Evolutionary conservation across 768 basidiomycete genomes (phyloP), one percentile per base, ranked within the genome.

Genomic region (Tylopilus plumbeoviolaceoides): DNA sequence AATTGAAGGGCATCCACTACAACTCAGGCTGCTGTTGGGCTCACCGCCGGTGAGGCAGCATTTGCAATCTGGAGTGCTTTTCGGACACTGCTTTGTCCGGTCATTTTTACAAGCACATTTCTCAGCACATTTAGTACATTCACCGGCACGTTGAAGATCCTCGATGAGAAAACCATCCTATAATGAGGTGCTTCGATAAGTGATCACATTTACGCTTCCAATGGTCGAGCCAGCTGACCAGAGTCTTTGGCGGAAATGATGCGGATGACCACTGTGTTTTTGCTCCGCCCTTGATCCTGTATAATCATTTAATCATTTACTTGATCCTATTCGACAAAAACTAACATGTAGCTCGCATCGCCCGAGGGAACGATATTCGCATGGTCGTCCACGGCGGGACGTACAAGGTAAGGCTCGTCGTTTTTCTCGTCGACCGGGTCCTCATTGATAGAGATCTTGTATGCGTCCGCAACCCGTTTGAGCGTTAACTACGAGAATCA

Each of bases 1-100:
- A 28, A 38, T 27, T 2, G 57, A 51, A 36, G 57, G 57, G 14
- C n/a, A 45, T 38, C 55, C 55, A 33, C 57, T 52, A 20, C 55
- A n/a, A n/a, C n/a, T n/a, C n/a, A n/a, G n/a, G n/a, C n/a, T n/a
- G n/a, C n/a, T n/a, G n/a, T n/a, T n/a, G n/a, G n/a, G n/a, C n/a
- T n/a, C n/a, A n/a, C 7, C 28, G 7, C 28, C 28, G 10, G 28
- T 5, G 27, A 38, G 36, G 36, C n/a, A n/a, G 8, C 36, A 38
- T 18, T 15, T 38, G 6, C 7, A 4, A n/a, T n/a, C n/a, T n/a
- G n/a, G n/a, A n/a, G n/a, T n/a, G n/a, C n/a, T n/a, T n/a, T n/a
- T n/a, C n/a, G n/a, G n/a, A n/a, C n/a, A n/a, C n/a, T n/a, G n/a
- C n/a, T n/a, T n/a, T n/a, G n/a, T n/a, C n/a, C n/a, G n/a, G n/a